Evolutionary conservation across 176 grass and related monocot genomes (phyloP).

Genomic region (Carex cristatella): DNA sequence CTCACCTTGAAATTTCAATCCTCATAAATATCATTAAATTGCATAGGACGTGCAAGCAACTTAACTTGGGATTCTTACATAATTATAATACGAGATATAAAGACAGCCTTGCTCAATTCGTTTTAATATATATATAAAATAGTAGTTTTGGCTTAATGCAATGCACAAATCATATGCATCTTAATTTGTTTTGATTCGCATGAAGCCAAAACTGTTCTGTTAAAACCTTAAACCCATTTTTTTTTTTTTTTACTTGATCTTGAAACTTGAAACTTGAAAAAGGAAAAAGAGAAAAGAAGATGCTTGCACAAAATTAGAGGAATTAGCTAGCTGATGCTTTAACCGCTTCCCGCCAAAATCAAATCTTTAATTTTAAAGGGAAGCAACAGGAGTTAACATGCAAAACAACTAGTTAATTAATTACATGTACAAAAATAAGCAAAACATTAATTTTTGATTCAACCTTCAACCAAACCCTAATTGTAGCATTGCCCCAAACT

Average conservation of each 20-base stretch:
- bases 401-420: constrained; percentile 18
- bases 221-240: too few relatives aligned
- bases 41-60: constrained; percentile 2
- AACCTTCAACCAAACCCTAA: constrained; percentile 13
- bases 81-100: background rate
- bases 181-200: too few relatives aligned
- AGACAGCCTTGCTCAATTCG: background rate
- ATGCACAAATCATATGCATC: too few relatives aligned
- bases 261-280: background rate
- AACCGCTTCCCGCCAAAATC: constrained; percentile 15
- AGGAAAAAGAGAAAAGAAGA: background rate
- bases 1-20: constrained; percentile 14
- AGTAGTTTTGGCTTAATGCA: too few relatives aligned
- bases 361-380: background rate
- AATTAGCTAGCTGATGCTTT: background rate
- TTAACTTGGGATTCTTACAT: background rate
- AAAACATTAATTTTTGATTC: constrained; percentile 9
- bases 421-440: constrained; percentile 27
- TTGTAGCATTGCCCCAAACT: constrained; percentile 5
- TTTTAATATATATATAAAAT: background rate
- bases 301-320: background rate
- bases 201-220: too few relatives aligned
- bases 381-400: constrained; percentile 14
- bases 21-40: constrained; percentile 10
- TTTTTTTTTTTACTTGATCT: too few relatives aligned